Evolutionary conservation across 148 eudicot species (phyloP), one percentile per base, ranked within the genome.

Genomic region (Mesembryanthemum crystallinum): DNA sequence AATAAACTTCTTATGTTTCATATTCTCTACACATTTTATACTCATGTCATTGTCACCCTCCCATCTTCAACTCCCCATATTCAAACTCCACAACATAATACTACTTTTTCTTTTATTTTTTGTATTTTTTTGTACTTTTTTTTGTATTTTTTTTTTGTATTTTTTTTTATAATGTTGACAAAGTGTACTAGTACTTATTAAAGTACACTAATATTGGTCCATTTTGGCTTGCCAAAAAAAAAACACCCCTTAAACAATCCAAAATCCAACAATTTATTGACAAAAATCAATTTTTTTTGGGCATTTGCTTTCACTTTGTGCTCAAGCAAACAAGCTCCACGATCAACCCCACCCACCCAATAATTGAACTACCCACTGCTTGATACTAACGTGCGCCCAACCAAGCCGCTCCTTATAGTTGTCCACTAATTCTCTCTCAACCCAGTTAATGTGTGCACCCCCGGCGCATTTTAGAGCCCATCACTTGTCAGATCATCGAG

Each of bases 371-470:
- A 69, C 74, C 64, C 29, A 33, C 32, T 52, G 42, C 64, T 61
- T 45, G 7, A 10, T 29, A 21, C 82, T 75, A 75, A 61, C 78
- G 75, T 79, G 82, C 82, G 76, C 82, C 27, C 65, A 9, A 25
- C 51, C 27, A 5, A 2, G 7, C 66, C 69, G 60, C 77, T 73
- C 55, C 18, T 1, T 13, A n/a, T 7, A 42, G 5, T 43, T 35
- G 47, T 8, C 73, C 60, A 76, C 58, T 24, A 15, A 30, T 4
- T 24, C 45, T 1, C 27, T 13, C 57, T 43, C 15, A 6, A 49
- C 30, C 39, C 28, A 4, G 15, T 7, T 67, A 67, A 39, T 60
- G 42, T 74, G 23, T 68, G 18, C 73, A 67, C 42, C 59, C 59
- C 9, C 4, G 21, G 79, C 73, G 3, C 67, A 76, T 15, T 29